phyloP scores from a whole-genome alignment of 768 basidiomycete species.

The Pleurotus cornucopiae region DNA sequence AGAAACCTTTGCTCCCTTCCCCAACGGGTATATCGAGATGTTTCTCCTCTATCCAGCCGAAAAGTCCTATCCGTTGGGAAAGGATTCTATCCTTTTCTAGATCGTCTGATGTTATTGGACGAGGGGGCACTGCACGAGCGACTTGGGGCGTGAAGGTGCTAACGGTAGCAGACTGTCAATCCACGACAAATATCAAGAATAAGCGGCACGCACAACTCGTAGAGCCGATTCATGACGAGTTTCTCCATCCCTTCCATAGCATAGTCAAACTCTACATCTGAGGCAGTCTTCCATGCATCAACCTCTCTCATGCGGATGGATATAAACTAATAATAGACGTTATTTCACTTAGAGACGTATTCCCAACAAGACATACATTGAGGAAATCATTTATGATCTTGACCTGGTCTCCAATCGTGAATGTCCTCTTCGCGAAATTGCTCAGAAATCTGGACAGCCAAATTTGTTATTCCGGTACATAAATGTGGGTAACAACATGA shows the following conservation, averaged over 20 bases:
- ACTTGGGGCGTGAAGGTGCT: conserved; percentile 94
- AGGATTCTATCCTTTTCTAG: conserved; percentile 94
- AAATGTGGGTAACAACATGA: not conserved
- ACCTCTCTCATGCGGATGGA: conserved; percentile 78
- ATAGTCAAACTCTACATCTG: conserved; percentile 88
- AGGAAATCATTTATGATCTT: conserved; percentile 95
- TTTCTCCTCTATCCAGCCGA: conserved; percentile 83
- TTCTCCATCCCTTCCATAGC: conserved; percentile 99
- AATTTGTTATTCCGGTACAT: not conserved
- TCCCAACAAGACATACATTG: conserved; percentile 43
- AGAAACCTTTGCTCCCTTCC: conserved; percentile 73
- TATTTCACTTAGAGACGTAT: too few relatives aligned
- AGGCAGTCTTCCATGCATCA: conserved; percentile 77
- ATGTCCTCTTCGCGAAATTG: conserved; percentile 89
- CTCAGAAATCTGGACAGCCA: conserved; percentile 68
- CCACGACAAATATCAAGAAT: not conserved
- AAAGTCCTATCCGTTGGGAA: conserved; percentile 83
- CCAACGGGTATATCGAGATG: conserved; percentile 89
- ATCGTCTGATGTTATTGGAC: conserved; percentile 88
- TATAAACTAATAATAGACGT: conserved; percentile 64
- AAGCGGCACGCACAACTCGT: conserved; percentile 73
- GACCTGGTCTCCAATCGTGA: conserved; percentile 89
- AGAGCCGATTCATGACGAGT: conserved; percentile 96
- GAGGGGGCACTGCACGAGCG: conserved; percentile 56
- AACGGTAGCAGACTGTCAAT: too few relatives aligned